Evolutionary conservation across 495 filamentous ascomycete genomes (phyloP).

Genomic region (Aspergillus asperescens): DNA sequence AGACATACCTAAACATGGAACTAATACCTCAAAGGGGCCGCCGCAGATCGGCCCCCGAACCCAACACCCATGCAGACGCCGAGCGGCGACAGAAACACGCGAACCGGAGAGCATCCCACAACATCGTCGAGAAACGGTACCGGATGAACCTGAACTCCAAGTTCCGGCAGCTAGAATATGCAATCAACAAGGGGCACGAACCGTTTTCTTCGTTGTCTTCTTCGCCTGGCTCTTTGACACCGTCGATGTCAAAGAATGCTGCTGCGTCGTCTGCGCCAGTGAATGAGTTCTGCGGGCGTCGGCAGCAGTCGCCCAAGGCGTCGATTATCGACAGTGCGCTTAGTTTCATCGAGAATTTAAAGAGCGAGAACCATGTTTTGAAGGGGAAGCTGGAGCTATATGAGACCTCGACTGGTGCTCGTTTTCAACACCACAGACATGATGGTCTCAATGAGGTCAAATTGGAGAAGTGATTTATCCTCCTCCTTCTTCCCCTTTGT

Average conservation of each 20-base stretch:
- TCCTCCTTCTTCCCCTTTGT: too few relatives aligned
- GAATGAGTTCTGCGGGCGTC: neutral
- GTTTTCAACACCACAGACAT: too few relatives aligned
- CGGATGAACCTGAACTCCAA: constrained; percentile 9
- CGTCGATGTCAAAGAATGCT: neutral
- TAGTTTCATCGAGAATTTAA: neutral
- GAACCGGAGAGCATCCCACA: constrained; percentile 6
- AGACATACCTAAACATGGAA: neutral
- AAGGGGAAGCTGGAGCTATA: neutral
- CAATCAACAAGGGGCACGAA: neutral
- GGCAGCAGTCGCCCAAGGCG: constrained; percentile 7
- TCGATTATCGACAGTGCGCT: constrained; percentile 9
- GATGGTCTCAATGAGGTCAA: neutral
- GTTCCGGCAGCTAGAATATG: neutral
- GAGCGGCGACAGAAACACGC: neutral
- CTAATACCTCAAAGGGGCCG: neutral
- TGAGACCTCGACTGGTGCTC: neutral
- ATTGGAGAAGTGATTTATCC: too few relatives aligned
- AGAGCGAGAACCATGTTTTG: neutral
- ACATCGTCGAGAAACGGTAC: constrained; percentile 14
- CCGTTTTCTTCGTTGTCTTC: neutral
- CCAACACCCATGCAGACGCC: neutral
- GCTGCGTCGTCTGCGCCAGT: neutral
- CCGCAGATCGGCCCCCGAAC: neutral
- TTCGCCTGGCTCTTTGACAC: neutral